These are phyloP conservation scores for Mycena crocata DNA, from an alignment of 768 basidiomycete species.

Conservation along the genomic window DNA sequence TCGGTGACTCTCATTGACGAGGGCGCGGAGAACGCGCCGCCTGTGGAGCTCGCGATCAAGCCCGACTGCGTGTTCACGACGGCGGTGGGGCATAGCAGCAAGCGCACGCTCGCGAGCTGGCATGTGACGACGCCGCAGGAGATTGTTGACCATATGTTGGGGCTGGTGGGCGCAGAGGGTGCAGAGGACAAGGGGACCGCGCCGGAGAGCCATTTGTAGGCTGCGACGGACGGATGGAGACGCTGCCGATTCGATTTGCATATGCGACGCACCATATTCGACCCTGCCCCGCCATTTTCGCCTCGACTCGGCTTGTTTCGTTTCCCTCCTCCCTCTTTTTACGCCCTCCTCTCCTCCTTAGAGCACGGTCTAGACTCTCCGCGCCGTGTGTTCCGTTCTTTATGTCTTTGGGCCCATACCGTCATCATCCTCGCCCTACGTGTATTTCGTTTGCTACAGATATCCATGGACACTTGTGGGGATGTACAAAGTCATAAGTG, in stretches of 20 bases:
- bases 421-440: too few relatives aligned
- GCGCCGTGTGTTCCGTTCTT: too few relatives aligned
- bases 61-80: conserved; percentile 89
- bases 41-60: conserved; percentile 71
- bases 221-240: neutral
- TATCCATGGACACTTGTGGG: neutral
- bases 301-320: too few relatives aligned
- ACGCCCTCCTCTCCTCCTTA: too few relatives aligned
- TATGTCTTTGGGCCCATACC: too few relatives aligned
- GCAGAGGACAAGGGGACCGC: too few relatives aligned
- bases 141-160: conserved; percentile 83
- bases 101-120: conserved; percentile 92
- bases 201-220: conserved; percentile 14
- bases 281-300: neutral
- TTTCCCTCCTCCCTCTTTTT: too few relatives aligned
- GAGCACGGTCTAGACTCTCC: too few relatives aligned
- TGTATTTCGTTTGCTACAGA: too few relatives aligned
- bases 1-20: conserved; percentile 65
- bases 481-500: too few relatives aligned
- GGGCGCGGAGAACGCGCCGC: conserved; percentile 43
- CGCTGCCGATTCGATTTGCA: neutral
- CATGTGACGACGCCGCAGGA: conserved; percentile 92
- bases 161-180: conserved; percentile 64
- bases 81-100: conserved; percentile 90
- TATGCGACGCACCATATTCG: neutral